Conservation (phyloP, 176 grass and related monocot genomes). For the sorghum (Sorghum bicolor) region DNA sequence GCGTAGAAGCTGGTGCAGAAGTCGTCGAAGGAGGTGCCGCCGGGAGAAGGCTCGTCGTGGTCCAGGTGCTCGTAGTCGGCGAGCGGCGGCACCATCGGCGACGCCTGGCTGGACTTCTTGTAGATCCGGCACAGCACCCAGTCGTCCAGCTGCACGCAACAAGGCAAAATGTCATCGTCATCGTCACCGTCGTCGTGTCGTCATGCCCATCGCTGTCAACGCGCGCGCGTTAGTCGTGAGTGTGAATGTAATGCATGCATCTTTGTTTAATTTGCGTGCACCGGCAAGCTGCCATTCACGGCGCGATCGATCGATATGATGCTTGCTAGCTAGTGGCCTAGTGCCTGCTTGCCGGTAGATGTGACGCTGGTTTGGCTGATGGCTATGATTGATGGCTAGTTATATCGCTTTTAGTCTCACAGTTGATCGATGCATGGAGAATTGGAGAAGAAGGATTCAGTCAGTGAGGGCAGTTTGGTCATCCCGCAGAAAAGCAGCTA, state of each 20-base stretch:
- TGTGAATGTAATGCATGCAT: background rate
- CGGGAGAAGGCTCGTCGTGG: slow-evolving; percentile 28
- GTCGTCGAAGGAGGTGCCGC: background rate
- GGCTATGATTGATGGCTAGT: background rate
- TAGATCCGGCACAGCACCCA: slow-evolving; percentile 98
- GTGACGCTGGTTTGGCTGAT: background rate
- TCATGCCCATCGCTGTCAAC: slow-evolving; percentile 24
- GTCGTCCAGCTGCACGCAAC: slow-evolving; percentile 66
- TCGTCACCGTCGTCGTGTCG: background rate
- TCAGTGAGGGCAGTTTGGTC: slow-evolving; percentile 8
- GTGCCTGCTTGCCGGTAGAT: background rate
- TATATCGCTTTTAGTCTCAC: background rate
- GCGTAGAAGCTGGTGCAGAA: background rate
- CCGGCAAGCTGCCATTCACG: background rate
- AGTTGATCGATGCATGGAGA: background rate
- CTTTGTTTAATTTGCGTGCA: slow-evolving; percentile 17
- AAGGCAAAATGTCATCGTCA: background rate
- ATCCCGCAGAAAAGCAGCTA: background rate
- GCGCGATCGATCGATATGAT: no score
- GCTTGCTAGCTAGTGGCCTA: no score
- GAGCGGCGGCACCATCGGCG: slow-evolving; percentile 38
- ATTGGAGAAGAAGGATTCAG: background rate
- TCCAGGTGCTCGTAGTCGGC: slow-evolving; percentile 46
- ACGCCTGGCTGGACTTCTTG: slow-evolving; percentile 59
- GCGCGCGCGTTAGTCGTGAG: background rate